Conservation (phyloP, 768 basidiomycete genomes). For the Hypsizygus marmoreus region DNA sequence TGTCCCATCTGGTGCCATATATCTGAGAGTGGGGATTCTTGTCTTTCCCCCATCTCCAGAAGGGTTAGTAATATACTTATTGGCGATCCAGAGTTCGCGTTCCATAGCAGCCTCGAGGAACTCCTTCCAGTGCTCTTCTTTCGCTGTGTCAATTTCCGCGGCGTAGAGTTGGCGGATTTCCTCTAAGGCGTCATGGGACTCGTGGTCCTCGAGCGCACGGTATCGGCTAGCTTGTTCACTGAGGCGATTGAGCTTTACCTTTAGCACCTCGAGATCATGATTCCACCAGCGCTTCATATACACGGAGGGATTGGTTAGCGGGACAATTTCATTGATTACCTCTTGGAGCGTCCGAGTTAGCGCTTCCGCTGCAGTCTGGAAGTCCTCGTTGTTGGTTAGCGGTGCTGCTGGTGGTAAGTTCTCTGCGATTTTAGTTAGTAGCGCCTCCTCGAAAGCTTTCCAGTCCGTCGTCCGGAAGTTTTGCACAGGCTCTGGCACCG, state of each 20-base stretch:
- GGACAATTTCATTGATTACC: neutral
- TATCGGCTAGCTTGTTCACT: neutral
- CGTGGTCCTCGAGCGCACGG: too few relatives aligned
- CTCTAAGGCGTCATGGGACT: too few relatives aligned
- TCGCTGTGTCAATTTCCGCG: neutral
- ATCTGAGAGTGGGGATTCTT: conserved; percentile 10
- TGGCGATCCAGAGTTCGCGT: conserved; percentile 13
- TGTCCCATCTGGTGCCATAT: neutral
- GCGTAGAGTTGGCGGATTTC: neutral
- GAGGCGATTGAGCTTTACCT: too few relatives aligned
- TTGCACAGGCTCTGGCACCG: neutral
- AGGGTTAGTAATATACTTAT: conserved; percentile 11
- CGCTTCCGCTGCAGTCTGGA: conserved; percentile 13
- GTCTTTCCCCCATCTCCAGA: conserved; percentile 4
- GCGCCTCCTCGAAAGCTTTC: conserved; percentile 25
- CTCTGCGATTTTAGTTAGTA: neutral
- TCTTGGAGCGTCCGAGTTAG: conserved; percentile 1
- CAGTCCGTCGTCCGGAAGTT: conserved; percentile 28
- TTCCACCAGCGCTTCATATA: conserved; percentile 4
- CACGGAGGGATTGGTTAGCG: neutral
- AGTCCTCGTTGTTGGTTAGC: conserved; percentile 14
- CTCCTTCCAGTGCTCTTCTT: conserved; percentile 15
- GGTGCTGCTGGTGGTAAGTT: conserved; percentile 26
- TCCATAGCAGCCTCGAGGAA: conserved; percentile 12
- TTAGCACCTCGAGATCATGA: neutral